A percentile compares a stretch with the other conserved stretches of the same genome.
phyloP scores from a whole-genome alignment of 1,139 yeast species.

The Dujonia santamariae region DNA sequence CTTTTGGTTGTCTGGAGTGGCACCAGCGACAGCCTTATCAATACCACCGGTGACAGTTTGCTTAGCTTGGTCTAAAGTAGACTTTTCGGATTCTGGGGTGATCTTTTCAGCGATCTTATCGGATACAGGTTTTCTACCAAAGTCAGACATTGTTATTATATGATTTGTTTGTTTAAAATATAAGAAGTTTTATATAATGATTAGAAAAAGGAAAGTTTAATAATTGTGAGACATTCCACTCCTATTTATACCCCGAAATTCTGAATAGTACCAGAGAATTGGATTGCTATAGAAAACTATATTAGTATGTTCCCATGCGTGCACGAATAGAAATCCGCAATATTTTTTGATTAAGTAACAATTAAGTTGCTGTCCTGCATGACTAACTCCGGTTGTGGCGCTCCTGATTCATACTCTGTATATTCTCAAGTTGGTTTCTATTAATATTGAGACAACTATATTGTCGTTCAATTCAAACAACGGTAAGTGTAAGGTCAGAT shows the following conservation, averaged over 20 bases:
- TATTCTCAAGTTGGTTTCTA: too few species aligned
- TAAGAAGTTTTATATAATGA: neutral
- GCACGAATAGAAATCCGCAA: too few species aligned
- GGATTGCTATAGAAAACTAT: too few species aligned
- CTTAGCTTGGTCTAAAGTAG: conserved; percentile 62
- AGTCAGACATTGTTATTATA: conserved; percentile 57
- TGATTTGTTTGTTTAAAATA: neutral
- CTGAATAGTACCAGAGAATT: too few species aligned
- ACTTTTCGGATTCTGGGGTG: conserved; percentile 73
- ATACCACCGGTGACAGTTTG: conserved; percentile 64
- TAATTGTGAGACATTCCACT: neutral
- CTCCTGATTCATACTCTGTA: too few species aligned
- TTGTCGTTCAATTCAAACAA: too few species aligned
- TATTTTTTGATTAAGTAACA: too few species aligned
- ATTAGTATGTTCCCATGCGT: too few species aligned
- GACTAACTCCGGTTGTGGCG: too few species aligned
- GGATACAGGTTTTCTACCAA: conserved; percentile 72
- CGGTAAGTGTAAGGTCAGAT: too few species aligned
- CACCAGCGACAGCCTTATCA: conserved; percentile 60
- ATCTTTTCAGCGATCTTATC: conserved; percentile 65
- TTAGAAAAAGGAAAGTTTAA: neutral
- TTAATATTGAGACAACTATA: too few species aligned
- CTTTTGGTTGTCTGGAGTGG: conserved; percentile 65
- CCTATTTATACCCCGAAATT: neutral
- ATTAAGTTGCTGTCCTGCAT: too few species aligned